Evolutionary conservation across 805 yeast genomes (phyloP).

Genomic region (Suhomyces faveliae): DNA sequence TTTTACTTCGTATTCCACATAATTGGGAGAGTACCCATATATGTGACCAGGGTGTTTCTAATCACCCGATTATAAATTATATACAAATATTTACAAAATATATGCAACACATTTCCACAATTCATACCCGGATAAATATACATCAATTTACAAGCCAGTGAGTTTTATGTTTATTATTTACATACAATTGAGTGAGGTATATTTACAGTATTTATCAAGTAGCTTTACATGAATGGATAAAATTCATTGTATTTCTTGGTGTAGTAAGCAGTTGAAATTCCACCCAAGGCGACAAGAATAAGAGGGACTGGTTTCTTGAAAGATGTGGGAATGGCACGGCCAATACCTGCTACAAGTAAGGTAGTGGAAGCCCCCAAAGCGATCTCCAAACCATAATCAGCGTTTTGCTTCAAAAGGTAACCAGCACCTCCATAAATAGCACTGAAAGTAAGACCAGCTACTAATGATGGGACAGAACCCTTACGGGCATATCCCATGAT

Average conservation of each 20-base stretch:
- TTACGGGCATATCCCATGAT: constrained; percentile 64
- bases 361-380: constrained; percentile 72
- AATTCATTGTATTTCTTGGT: constrained; percentile 73
- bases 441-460: constrained; percentile 69
- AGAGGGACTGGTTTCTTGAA: constrained; percentile 78
- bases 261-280: constrained; percentile 64
- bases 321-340: constrained; percentile 58
- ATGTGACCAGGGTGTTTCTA: neutral
- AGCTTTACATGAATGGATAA: constrained; percentile 35
- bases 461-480: constrained; percentile 74
- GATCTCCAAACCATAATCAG: constrained; percentile 76
- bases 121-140: neutral
- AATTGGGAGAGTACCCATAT: neutral
- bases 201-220: neutral
- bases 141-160: neutral
- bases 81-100: neutral
- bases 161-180: neutral
- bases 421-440: constrained; percentile 68
- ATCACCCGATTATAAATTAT: neutral
- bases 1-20: constrained; percentile 1
- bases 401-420: constrained; percentile 67
- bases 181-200: neutral
- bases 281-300: constrained; percentile 60
- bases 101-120: no score
- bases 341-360: constrained; percentile 68